These are phyloP conservation scores for Penicillium mononematosum DNA, from an alignment of 495 filamentous ascomycete species.

Conservation along the genomic window DNA sequence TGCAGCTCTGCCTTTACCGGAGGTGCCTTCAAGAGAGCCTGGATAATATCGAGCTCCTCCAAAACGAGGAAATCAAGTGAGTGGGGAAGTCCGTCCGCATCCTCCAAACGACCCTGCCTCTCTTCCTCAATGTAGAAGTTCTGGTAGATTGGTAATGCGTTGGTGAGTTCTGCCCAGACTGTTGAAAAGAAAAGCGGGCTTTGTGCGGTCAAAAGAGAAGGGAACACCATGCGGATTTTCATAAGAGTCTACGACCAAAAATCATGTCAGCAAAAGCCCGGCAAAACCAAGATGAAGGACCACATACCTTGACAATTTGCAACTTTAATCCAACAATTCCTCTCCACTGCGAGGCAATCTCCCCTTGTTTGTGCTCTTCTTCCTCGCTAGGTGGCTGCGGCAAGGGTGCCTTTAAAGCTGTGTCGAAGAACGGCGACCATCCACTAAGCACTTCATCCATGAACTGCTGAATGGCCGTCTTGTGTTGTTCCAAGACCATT, in stretches of 20 bases:
- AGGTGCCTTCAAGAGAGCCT: slow-evolving; percentile 76
- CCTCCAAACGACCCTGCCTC: slow-evolving; percentile 81
- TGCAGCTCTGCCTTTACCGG: slow-evolving; percentile 84
- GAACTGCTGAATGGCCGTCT: slow-evolving; percentile 78
- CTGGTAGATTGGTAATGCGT: slow-evolving; percentile 67
- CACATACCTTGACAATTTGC: slow-evolving; percentile 73
- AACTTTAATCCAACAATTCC: slow-evolving; percentile 83
- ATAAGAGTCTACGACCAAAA: slow-evolving; percentile 64
- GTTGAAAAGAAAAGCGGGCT: slow-evolving; percentile 76
- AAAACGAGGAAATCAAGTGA: slow-evolving; percentile 91
- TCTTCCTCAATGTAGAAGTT: slow-evolving; percentile 81
- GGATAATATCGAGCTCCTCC: slow-evolving; percentile 91
- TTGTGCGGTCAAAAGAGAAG: slow-evolving; percentile 73
- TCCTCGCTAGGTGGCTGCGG: slow-evolving; percentile 60
- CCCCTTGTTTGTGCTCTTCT: slow-evolving; percentile 51
- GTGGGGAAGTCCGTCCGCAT: slow-evolving; percentile 88
- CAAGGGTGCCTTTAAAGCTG: slow-evolving; percentile 66
- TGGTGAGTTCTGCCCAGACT: slow-evolving; percentile 80
- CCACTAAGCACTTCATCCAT: slow-evolving; percentile 76
- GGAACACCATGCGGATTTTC: slow-evolving; percentile 83
- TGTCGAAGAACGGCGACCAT: slow-evolving; percentile 86
- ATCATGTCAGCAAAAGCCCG: slow-evolving; percentile 9
- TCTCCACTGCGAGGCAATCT: slow-evolving; percentile 59
- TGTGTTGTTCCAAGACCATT: slow-evolving; percentile 90
- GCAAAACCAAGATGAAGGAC: not conserved